A percentile compares a stretch with the other conserved stretches of the same genome.
phyloP scores from a whole-genome alignment of 305 asterid species.

The Fraxinus velutina region DNA sequence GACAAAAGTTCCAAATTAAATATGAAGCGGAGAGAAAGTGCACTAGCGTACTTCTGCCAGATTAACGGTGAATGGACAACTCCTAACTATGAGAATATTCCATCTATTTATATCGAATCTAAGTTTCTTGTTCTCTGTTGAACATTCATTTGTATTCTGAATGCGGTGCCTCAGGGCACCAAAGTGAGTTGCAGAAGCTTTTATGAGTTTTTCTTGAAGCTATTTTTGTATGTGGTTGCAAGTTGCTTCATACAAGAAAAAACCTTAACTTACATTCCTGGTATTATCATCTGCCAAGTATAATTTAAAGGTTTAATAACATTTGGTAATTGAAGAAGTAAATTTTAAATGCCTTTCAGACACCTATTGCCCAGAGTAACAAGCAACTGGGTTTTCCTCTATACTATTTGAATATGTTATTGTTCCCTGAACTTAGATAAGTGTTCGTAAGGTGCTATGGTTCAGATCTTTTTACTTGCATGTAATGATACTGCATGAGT shows the following conservation, averaged over 20 bases:
- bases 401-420: not conserved
- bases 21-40: not conserved
- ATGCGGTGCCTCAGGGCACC: not conserved
- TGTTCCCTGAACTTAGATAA: not conserved
- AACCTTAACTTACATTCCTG: not conserved
- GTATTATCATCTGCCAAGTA: not conserved
- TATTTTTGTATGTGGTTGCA: not conserved
- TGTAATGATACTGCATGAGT: not conserved
- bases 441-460: not conserved
- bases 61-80: not conserved
- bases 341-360: not conserved
- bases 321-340: not conserved
- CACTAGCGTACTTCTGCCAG: not conserved
- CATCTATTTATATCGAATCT: not conserved
- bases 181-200: not conserved
- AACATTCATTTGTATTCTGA: not conserved
- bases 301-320: not conserved
- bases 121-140: not conserved
- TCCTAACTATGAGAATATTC: not conserved
- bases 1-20: not conserved
- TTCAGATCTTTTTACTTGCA: not conserved
- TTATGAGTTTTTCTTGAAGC: not conserved
- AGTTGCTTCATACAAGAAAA: not conserved
- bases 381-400: not conserved
- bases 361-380: not conserved